Evolutionary conservation across 495 filamentous ascomycete species (phyloP).

Genomic region (Mycothermus thermophilus): DNA sequence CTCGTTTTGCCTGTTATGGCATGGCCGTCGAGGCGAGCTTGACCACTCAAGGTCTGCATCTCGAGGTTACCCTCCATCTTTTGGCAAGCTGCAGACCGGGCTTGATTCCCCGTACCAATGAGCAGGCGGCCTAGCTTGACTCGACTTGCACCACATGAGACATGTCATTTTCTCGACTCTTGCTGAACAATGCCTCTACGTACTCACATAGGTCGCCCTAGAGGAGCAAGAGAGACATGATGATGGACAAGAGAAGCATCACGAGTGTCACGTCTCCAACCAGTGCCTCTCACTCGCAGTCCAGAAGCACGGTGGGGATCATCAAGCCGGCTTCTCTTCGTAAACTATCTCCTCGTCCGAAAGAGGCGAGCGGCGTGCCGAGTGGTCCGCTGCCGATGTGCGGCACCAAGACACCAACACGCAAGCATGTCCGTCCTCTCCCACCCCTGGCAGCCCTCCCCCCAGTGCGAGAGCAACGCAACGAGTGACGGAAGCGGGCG

Average conservation of each 20-base stretch:
- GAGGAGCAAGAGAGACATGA: too few relatives aligned
- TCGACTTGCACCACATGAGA: constrained; percentile 22
- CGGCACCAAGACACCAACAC: too few relatives aligned
- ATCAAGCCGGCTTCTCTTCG: constrained; percentile 17
- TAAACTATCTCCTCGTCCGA: too few relatives aligned
- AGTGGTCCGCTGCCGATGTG: constrained; percentile 21
- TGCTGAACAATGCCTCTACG: too few relatives aligned
- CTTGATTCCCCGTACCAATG: constrained; percentile 20
- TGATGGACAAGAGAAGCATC: too few relatives aligned
- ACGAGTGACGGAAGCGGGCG: constrained; percentile 9
- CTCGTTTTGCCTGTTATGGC: constrained; percentile 1
- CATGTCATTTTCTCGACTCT: too few relatives aligned
- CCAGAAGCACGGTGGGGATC: constrained; percentile 18
- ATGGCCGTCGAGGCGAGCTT: constrained; percentile 12
- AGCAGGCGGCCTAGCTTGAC: constrained; percentile 10
- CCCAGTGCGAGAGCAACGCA: constrained; percentile 12
- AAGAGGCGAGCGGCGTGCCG: constrained; percentile 28
- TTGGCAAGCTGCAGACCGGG: constrained; percentile 16
- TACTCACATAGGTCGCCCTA: too few relatives aligned
- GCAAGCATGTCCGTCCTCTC: background rate
- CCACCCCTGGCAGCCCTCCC: constrained; percentile 9
- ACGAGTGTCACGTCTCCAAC: constrained; percentile 10
- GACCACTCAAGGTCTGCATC: constrained; percentile 7
- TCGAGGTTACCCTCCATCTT: constrained; percentile 1
- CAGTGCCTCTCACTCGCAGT: constrained; percentile 7